Evolutionary conservation across 176 grass and related monocot genomes (phyloP), one percentile per base, ranked within the genome.

Genomic region (Oryza rufipogon): DNA sequence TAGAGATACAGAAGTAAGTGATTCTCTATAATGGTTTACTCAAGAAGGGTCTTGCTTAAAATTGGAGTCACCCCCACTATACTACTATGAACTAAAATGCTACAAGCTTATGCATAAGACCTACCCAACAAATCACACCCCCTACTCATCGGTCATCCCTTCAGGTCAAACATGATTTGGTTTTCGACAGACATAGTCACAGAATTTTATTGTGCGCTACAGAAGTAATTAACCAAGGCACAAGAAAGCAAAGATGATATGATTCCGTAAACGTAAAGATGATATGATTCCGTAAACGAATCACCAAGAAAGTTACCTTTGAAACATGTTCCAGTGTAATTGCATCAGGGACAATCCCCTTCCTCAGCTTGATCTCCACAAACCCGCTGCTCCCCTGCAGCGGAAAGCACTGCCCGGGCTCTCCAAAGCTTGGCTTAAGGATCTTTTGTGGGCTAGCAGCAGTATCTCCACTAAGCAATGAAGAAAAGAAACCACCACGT

Each of bases 371-470:
- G 68, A 99, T 92, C 52, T 96, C 96, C 32, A 99, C 86, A 64
- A 94, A 99, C 2, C 96, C 96, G 39, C 52, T 91, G 77, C 75
- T 94, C 20, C 96, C 96, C 54, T 91, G 86, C 16, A 99, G 25
- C 0, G 96, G 66, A 81, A 99, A 99, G 76, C 93, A 99, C 45
- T 94, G 93, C 2, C 96, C 93, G 26, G 96, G 96, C 78, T 99
- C 91, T 78, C 96, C 96, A 87, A 94, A 94, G 85, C 93, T 99
- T 0, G 93, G 96, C 76, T 92, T 81, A 54, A 99, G 80, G 82
- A 96, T 93, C 88, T 89, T 99, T 17, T 96, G 66, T 5, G 91
- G 83, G 16, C 79, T 73, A 11, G 63, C 34, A 64, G 84, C 34
- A 64, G 84, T 85, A 80, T 25, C 68, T 26, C 78, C 83, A 78